Evolutionary conservation across 768 basidiomycete genomes (phyloP).

Genomic region (Nevesoporus exiguus): DNA sequence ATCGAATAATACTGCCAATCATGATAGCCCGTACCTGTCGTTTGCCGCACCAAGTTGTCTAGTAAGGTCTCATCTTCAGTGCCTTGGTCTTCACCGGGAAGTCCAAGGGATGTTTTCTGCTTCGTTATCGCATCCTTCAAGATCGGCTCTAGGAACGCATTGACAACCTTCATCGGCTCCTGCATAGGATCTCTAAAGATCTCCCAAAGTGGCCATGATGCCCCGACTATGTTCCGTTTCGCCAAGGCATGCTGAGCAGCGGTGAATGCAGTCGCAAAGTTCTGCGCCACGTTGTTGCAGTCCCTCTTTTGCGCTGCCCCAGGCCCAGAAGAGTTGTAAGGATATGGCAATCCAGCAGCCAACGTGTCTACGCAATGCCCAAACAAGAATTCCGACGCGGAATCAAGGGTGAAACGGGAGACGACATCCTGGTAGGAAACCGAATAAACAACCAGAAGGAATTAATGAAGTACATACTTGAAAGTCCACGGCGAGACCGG

Average conservation of each 20-base stretch:
- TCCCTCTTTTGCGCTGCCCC: conserved; percentile 5
- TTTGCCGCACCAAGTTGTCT: conserved; percentile 38
- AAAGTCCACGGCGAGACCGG: conserved; percentile 55
- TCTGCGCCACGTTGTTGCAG: conserved; percentile 9
- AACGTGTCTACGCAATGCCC: conserved; percentile 42
- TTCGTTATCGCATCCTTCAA: conserved; percentile 35
- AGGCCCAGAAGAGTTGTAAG: conserved; percentile 24
- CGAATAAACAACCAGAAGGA: not conserved
- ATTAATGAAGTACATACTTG: conserved; percentile 37
- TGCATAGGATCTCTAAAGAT: conserved; percentile 31
- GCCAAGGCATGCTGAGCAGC: conserved; percentile 32
- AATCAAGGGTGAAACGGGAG: conserved; percentile 48
- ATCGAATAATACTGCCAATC: not conserved
- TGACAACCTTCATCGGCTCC: conserved; percentile 37
- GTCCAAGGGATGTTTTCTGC: conserved; percentile 5
- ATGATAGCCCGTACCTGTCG: conserved; percentile 30
- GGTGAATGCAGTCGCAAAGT: conserved; percentile 35
- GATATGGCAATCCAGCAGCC: conserved; percentile 35
- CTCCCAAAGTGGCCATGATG: conserved; percentile 41
- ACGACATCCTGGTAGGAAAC: conserved; percentile 36
- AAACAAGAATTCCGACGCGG: conserved; percentile 53
- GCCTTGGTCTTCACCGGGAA: conserved; percentile 3
- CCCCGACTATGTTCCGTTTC: conserved; percentile 29
- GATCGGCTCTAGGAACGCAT: conserved; percentile 40
- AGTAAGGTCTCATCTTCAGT: conserved; percentile 39